Base-by-base conservation (phyloP, 208 protist species). In the Entamoeba invadens region DNA sequence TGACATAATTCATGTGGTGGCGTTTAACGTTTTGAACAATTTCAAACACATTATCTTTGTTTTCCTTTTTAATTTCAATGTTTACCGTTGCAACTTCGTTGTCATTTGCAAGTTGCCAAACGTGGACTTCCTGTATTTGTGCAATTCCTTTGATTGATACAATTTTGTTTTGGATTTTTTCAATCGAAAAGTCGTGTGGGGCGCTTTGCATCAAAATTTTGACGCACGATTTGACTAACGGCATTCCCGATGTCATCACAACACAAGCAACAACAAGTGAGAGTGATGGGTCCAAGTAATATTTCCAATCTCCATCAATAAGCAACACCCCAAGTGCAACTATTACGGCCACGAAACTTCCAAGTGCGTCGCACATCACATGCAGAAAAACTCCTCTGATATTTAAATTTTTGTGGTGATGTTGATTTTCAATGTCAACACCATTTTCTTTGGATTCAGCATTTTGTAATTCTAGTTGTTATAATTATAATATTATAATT, bases 311-410 rank as follows among this genome's bases (percentile, higher is more conserved):
- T 1, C n/a, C 44, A 92, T 94, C 92, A n/a, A 93, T 94, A 51
- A 50, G 51, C 1, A 94, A 95, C 25, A 93, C 72, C 4, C 96
- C 68, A 3, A 97, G 35, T 21, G 50, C 91, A 46, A 94, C 96
- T 12, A 93, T 94, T 68, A 96, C 46, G 46, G 97, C 42, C 6
- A 97, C 96, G 44, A 97, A 93, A 18, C 96, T 97, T 31, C 95
- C 94, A 3, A 97, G 51, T 21, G 95, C 94, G 94, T 97, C 96
- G n/a, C 96, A 96, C 8, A 96, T 57, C 44, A 96, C 95, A 51
- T 97, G 96, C 14, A 97, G 91, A 87, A 97, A 97, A 1, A 97
- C 94, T 91, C 95, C 96, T 45, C n/a, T 45, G 6, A 91, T 91
- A 91, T 91, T 91, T 45, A 91, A 45, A 45, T 91, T 91, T 31